phyloP scores from a whole-genome alignment of 75 land plant species.

The Sequoiadendron giganteum region DNA sequence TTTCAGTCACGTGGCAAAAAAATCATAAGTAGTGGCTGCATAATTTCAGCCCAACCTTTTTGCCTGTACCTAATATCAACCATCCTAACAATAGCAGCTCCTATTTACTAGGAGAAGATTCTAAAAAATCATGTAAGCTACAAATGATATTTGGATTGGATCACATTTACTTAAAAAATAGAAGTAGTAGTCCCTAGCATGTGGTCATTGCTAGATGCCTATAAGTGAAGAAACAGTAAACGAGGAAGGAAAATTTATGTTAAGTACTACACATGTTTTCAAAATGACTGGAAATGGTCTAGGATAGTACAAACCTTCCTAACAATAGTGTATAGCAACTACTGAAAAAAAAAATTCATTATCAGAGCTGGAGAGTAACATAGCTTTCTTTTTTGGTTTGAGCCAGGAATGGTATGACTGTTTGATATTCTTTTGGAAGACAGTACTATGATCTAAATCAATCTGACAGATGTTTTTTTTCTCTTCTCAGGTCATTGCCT shows the following conservation, averaged over 20 bases:
- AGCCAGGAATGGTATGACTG: not conserved
- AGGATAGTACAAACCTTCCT: not conserved
- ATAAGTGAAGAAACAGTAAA: not conserved
- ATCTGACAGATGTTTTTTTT: not conserved
- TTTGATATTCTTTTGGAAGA: not conserved
- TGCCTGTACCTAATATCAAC: no score
- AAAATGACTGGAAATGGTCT: not conserved
- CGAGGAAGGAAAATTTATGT: not conserved
- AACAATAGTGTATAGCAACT: not conserved
- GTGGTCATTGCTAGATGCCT: not conserved
- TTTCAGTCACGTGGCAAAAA: no score
- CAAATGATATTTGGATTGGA: no score
- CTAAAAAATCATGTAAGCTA: no score
- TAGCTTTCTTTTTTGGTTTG: not conserved
- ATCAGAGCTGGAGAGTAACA: not conserved
- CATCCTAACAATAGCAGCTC: no score
- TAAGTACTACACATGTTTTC: not conserved
- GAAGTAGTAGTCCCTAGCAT: no score
- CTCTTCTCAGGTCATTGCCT: conserved; percentile 67
- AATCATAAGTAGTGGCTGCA: no score
- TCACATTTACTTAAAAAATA: no score
- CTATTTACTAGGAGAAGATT: no score
- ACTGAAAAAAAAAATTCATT: not conserved
- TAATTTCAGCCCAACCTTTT: no score
- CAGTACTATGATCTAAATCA: not conserved